Conservation (phyloP, 768 basidiomycete genomes). For the Boletus edulis region DNA sequence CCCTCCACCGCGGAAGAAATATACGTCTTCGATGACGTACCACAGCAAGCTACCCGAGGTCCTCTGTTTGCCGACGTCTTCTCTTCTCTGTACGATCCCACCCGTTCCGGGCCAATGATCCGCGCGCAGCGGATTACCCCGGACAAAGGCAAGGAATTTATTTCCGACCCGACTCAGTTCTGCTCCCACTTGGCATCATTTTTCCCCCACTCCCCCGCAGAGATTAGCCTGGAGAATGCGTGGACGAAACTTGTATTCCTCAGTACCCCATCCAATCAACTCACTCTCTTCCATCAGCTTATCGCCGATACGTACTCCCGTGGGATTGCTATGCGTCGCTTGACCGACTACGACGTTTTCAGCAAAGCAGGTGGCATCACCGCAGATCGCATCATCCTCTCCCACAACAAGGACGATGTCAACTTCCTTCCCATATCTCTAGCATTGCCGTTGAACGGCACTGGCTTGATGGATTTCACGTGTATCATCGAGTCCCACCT, state of each 20-base stretch:
- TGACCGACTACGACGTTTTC: conserved; percentile 72
- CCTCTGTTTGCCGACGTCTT: conserved; percentile 73
- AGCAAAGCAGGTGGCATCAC: conserved; percentile 71
- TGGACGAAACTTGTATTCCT: conserved; percentile 50
- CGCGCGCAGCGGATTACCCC: conserved; percentile 61
- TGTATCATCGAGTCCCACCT: conserved; percentile 74
- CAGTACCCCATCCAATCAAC: conserved; percentile 43
- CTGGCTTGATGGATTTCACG: conserved; percentile 62
- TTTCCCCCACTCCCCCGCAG: conserved; percentile 25
- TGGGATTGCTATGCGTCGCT: conserved; percentile 54
- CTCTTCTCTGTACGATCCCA: conserved; percentile 47
- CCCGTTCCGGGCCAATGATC: conserved; percentile 37
- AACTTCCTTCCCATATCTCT: conserved; percentile 52
- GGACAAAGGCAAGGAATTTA: conserved; percentile 48
- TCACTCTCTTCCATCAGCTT: conserved; percentile 47
- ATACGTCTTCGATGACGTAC: conserved; percentile 79
- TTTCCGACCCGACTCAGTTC: conserved; percentile 45
- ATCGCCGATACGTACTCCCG: conserved; percentile 58
- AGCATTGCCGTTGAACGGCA: conserved; percentile 54
- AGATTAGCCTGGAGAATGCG: conserved; percentile 24
- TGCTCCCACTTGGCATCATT: conserved; percentile 36
- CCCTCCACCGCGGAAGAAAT: conserved; percentile 59
- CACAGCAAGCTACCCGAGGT: conserved; percentile 58
- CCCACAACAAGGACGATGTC: conserved; percentile 38
- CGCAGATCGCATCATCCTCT: conserved; percentile 66